Evolutionary conservation across 2,329 filamentous ascomycete species (phyloP).

Genomic region (Hymenoscyphus fraxineus): DNA sequence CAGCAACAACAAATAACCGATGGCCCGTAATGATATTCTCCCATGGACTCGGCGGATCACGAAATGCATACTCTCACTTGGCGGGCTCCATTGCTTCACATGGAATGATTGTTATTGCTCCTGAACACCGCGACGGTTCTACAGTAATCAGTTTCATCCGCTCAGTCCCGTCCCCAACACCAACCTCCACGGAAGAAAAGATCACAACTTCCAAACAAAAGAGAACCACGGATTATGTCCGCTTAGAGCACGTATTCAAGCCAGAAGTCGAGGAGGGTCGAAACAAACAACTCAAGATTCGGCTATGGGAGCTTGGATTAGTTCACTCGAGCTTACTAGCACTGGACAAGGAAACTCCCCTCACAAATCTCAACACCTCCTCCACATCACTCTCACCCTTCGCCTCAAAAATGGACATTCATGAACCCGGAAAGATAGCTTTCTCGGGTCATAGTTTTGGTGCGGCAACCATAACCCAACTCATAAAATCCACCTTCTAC

Average conservation of each 20-base stretch:
- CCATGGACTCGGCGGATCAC: constrained; percentile 75
- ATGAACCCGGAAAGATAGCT: constrained; percentile 66
- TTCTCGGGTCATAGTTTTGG: constrained; percentile 83
- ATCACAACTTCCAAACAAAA: constrained; percentile 19
- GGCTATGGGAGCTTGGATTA: constrained; percentile 74
- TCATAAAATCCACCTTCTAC: constrained; percentile 77
- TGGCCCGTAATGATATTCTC: constrained; percentile 87
- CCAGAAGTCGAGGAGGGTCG: constrained; percentile 64
- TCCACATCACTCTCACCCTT: constrained; percentile 55
- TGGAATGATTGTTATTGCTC: constrained; percentile 74
- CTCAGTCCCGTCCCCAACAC: constrained; percentile 45
- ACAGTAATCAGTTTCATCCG: constrained; percentile 71
- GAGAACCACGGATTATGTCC: constrained; percentile 41
- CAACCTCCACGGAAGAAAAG: constrained; percentile 27
- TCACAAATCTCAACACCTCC: constrained; percentile 52
- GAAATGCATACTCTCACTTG: constrained; percentile 83
- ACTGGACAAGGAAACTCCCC: constrained; percentile 54
- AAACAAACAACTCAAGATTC: constrained; percentile 68
- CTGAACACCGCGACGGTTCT: constrained; percentile 81
- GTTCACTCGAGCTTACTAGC: constrained; percentile 64
- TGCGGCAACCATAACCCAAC: constrained; percentile 67
- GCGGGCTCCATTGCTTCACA: constrained; percentile 75
- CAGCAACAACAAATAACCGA: constrained; percentile 46
- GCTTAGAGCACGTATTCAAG: constrained; percentile 58
- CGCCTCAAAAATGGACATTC: constrained; percentile 58